These are phyloP conservation scores for Metschnikowia anglica DNA, from an alignment of 805 yeast species.

Conservation along the genomic window DNA sequence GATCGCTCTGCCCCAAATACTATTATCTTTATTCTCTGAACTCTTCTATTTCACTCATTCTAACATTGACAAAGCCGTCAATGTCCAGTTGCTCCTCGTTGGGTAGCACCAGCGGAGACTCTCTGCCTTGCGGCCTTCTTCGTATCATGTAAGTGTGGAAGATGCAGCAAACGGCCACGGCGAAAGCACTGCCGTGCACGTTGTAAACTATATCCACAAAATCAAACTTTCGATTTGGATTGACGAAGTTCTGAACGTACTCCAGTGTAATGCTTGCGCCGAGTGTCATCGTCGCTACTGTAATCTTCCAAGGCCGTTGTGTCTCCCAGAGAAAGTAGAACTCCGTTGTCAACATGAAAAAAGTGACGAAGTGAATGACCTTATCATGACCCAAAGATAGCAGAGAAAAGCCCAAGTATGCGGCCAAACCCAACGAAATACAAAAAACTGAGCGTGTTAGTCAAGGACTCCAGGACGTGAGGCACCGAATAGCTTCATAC, in stretches of 20 bases:
- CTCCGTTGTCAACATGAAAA: constrained; percentile 47
- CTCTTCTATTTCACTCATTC: constrained; percentile 20
- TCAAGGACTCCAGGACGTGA: constrained; percentile 2
- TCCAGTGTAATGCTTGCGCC: constrained; percentile 53
- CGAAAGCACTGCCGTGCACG: constrained; percentile 32
- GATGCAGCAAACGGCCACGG: constrained; percentile 21
- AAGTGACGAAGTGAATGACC: constrained; percentile 47
- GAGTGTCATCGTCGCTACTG: constrained; percentile 45
- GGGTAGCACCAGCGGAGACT: background rate
- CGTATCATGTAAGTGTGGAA: constrained; percentile 3
- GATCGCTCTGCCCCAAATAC: no score
- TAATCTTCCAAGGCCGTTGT: constrained; percentile 20
- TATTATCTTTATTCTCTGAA: background rate
- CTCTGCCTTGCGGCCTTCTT: constrained; percentile 3
- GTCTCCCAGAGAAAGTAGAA: constrained; percentile 48
- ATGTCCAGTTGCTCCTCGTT: constrained; percentile 11
- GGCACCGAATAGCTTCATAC: no score
- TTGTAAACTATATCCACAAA: constrained; percentile 43
- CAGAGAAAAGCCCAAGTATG: constrained; percentile 53
- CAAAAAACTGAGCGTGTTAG: constrained; percentile 27
- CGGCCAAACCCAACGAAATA: constrained; percentile 29
- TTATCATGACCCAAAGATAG: constrained; percentile 51
- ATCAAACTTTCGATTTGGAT: constrained; percentile 51
- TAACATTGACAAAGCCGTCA: constrained; percentile 24
- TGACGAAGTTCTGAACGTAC: constrained; percentile 45